Evolutionary conservation across 208 protist species (phyloP).

Genomic region (Acanthamoeba castellanii): DNA sequence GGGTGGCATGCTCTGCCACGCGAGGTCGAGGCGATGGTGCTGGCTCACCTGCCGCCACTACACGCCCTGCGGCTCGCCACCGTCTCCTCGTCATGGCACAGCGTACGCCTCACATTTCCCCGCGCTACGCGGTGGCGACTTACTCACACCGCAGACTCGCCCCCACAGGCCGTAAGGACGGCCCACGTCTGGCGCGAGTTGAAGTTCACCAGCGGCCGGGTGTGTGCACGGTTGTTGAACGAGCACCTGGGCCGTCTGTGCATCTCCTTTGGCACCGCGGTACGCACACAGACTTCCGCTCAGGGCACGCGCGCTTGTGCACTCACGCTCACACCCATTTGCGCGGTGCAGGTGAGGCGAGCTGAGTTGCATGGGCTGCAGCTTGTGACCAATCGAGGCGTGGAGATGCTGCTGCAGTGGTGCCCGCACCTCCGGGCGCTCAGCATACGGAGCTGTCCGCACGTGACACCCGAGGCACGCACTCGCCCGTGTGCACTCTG

Average conservation of each 20-base stretch:
- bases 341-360: background rate
- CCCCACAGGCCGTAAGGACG: background rate
- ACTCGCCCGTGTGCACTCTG: background rate
- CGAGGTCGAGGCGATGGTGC: constrained; percentile 8
- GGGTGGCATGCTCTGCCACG: background rate
- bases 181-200: constrained; percentile 1
- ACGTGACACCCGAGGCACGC: background rate
- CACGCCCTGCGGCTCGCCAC: background rate
- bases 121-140: background rate
- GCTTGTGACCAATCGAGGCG: background rate
- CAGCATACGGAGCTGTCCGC: background rate
- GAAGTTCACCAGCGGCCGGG: background rate
- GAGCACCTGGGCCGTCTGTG: constrained; percentile 3
- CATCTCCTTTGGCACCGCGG: constrained; percentile 25
- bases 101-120: background rate
- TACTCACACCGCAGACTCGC: background rate
- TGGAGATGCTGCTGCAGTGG: constrained; percentile 23
- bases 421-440: background rate
- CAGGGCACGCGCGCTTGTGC: background rate
- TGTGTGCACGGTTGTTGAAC: background rate
- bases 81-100: background rate
- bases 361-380: background rate
- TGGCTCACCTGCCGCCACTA: background rate
- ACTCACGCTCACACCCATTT: background rate
- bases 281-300: background rate